Percentiles rank a stretch among this genome's conserved stretches.
Conservation (phyloP, 306 rosid species). For the Alnus rubra region DNA sequence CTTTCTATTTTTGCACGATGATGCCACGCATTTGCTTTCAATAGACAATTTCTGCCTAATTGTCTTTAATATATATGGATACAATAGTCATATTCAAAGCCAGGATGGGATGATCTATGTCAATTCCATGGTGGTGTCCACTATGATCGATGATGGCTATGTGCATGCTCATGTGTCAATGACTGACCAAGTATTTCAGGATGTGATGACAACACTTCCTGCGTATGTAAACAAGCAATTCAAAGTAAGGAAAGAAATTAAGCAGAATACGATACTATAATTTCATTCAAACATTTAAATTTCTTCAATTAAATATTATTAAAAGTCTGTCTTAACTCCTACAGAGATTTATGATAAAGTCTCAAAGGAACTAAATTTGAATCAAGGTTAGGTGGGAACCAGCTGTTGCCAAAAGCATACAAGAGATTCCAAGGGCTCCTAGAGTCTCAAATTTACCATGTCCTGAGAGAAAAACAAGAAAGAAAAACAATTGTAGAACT, state of each 20-base stretch:
- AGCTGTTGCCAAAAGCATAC: slow-evolving; percentile 81
- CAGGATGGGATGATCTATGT: slow-evolving; percentile 79
- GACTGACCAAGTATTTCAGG: slow-evolving; percentile 66
- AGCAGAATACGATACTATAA: slow-evolving; percentile 4
- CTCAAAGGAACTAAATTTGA: slow-evolving; percentile 11
- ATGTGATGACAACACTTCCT: slow-evolving; percentile 63
- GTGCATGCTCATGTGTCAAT: slow-evolving; percentile 51
- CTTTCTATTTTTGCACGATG: slow-evolving; percentile 58
- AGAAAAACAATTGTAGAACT: slow-evolving; percentile 29
- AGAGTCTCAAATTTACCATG: slow-evolving; percentile 96
- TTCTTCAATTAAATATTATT: slow-evolving; percentile 14
- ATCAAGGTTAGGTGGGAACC: slow-evolving; percentile 28
- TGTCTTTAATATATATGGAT: slow-evolving; percentile 72
- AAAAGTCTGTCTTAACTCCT: slow-evolving; percentile 7
- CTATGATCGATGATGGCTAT: slow-evolving; percentile 41
- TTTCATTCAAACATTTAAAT: background rate
- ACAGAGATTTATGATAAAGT: slow-evolving; percentile 14
- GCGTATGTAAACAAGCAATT: slow-evolving; percentile 29
- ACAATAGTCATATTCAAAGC: slow-evolving; percentile 78
- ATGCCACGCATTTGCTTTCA: slow-evolving; percentile 99
- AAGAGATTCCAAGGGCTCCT: slow-evolving; percentile 92
- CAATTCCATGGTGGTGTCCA: slow-evolving; percentile 79
- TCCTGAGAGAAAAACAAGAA: slow-evolving; percentile 60
- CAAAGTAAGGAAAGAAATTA: slow-evolving; percentile 18
- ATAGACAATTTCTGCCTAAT: slow-evolving; percentile 35